Percentiles rank a stretch among this genome's conserved stretches.
Conservation (phyloP, 495 filamentous ascomycete genomes). For the Hypoxylon fragiforme region DNA sequence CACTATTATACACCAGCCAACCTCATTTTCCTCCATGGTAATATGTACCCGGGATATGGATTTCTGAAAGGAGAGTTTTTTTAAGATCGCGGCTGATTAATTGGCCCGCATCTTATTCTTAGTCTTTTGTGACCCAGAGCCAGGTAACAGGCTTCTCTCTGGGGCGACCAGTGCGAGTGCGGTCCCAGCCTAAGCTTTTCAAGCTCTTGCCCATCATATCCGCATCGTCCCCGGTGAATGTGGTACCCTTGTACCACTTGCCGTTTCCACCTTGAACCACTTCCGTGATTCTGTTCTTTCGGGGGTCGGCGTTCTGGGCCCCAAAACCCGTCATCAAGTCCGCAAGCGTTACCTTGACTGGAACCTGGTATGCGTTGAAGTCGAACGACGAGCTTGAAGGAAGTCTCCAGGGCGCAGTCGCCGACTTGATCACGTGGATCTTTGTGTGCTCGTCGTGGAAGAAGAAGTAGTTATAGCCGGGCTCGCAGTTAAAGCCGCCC, state of each 20-base stretch:
- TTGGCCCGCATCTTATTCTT: not conserved
- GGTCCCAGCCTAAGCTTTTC: conserved; percentile 44
- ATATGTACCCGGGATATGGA: no score
- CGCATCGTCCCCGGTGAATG: conserved; percentile 35
- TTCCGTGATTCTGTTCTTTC: conserved; percentile 49
- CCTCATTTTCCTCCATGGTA: no score
- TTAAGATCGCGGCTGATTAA: not conserved
- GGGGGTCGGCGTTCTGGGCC: conserved; percentile 42
- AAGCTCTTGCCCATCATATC: conserved; percentile 34
- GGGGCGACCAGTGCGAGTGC: conserved; percentile 35
- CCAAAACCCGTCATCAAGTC: conserved; percentile 54
- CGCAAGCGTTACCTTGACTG: conserved; percentile 43
- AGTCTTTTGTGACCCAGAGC: conserved; percentile 47
- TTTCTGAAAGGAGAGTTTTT: no score
- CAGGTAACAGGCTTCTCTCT: conserved; percentile 46
- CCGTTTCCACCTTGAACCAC: conserved; percentile 43
- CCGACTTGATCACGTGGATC: conserved; percentile 50
- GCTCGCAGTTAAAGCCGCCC: conserved; percentile 57
- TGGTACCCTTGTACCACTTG: conserved; percentile 43
- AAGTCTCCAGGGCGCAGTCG: conserved; percentile 49
- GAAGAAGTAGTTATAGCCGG: conserved; percentile 58
- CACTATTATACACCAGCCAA: no score
- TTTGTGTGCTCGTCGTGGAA: conserved; percentile 50
- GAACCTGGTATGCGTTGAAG: conserved; percentile 46
- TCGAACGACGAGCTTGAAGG: conserved; percentile 28